Conservation (phyloP, 225 moss, liverwort and hornwort genomes). For the Takakia lepidozioides region DNA sequence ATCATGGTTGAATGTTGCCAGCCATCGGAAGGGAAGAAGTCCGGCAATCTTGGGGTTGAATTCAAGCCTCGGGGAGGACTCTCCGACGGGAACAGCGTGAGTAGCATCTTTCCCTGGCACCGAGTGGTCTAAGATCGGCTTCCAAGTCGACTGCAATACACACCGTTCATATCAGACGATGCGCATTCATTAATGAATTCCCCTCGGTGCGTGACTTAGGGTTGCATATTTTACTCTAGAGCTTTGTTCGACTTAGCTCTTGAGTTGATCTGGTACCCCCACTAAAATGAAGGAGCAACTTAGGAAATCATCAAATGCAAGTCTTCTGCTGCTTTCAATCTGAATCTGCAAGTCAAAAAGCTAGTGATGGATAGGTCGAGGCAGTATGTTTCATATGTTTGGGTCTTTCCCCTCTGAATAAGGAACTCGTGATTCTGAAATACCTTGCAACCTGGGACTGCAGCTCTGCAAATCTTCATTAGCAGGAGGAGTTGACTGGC, state of each 20-base stretch:
- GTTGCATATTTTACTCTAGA: conserved; percentile 1
- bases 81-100: conserved; percentile 63
- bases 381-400: no score
- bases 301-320: no score
- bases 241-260: conserved; percentile 3
- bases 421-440: no score
- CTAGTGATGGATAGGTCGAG: no score
- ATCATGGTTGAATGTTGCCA: conserved; percentile 99
- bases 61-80: conserved; percentile 61
- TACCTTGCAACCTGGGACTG: conserved; percentile 8
- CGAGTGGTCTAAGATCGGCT: conserved; percentile 6
- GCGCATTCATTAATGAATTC: conserved; percentile 10
- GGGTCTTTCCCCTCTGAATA: no score
- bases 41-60: conserved; percentile 56
- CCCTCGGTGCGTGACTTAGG: conserved; percentile 13
- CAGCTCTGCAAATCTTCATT: conserved; percentile 42
- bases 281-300: no score
- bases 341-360: no score
- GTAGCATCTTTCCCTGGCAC: conserved; percentile 25
- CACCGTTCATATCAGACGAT: conserved; percentile 8
- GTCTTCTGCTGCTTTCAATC: no score
- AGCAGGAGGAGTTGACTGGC: conserved; percentile 79
- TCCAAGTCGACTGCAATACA: conserved; percentile 9
- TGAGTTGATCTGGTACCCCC: conserved; percentile 1
- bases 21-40: conserved; percentile 86